A percentile compares a stretch with the other conserved stretches of the same genome.
Conservation (phyloP, 768 basidiomycete species). For the Scleroderma bovista region DNA sequence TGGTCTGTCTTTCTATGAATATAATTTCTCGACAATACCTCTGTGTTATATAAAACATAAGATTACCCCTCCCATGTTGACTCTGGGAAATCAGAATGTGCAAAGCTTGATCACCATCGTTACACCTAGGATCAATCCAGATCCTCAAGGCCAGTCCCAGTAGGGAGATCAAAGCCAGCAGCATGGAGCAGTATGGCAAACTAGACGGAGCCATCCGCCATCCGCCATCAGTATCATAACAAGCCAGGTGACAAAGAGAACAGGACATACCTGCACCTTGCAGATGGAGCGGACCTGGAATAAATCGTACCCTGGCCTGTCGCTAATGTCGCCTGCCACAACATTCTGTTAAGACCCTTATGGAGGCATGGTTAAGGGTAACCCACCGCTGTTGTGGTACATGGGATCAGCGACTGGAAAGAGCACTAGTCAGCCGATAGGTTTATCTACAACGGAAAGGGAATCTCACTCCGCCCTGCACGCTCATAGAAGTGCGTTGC, state of each 20-base stretch:
- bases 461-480: constrained; percentile 59
- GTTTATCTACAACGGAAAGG: background rate
- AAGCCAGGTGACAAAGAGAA: no score
- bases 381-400: constrained; percentile 77
- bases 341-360: background rate
- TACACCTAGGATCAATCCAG: background rate
- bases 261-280: no score
- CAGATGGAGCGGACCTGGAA: constrained; percentile 76
- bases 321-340: constrained; percentile 65
- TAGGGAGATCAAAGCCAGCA: constrained; percentile 40
- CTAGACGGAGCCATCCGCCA: no score
- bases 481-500: constrained; percentile 87
- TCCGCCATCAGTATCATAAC: no score
- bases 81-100: no score
- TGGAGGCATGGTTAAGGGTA: background rate
- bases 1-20: no score
- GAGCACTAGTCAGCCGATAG: background rate
- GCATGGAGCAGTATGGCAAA: no score
- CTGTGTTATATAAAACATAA: no score
- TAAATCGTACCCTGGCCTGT: constrained; percentile 78
- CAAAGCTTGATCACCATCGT: no score
- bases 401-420: constrained; percentile 79
- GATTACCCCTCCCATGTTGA: no score
- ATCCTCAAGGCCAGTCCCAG: background rate
- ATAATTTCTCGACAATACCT: no score